Evolutionary conservation across 306 rosid species (phyloP).

Genomic region (Rosa rugosa): DNA sequence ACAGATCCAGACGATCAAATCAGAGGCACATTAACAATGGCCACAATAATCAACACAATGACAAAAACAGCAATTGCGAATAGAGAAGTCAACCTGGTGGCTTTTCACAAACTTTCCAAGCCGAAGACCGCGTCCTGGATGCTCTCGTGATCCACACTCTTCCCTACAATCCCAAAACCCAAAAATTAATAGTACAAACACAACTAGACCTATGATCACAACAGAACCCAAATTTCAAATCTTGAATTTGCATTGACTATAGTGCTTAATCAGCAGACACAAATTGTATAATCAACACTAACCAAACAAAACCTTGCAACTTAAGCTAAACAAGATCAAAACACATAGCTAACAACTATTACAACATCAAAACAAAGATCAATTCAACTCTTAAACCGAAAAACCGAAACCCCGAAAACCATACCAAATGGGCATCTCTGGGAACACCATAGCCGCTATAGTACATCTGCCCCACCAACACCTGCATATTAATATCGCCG

Average conservation of each 20-base stretch:
- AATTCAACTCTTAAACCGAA: slow-evolving; percentile 12
- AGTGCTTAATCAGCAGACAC: no score
- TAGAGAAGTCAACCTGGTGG: slow-evolving; percentile 66
- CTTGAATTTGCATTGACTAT: neutral
- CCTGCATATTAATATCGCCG: slow-evolving; percentile 92
- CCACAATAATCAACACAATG: neutral
- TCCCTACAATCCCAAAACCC: slow-evolving; percentile 54
- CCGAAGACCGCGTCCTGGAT: slow-evolving; percentile 76
- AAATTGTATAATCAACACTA: neutral
- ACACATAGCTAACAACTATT: neutral
- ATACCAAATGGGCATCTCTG: slow-evolving; percentile 83
- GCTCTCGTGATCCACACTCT: slow-evolving; percentile 87
- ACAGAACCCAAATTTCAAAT: neutral
- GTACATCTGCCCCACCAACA: slow-evolving; percentile 93
- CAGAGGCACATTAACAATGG: neutral
- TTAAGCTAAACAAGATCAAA: slow-evolving; percentile 4
- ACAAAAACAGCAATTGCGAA: neutral
- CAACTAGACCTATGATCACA: neutral
- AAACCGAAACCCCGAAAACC: neutral
- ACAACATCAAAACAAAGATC: neutral
- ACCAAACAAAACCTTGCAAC: neutral
- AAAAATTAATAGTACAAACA: neutral
- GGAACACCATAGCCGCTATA: slow-evolving; percentile 83
- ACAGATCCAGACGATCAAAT: slow-evolving; percentile 22
- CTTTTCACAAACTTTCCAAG: slow-evolving; percentile 88